These are phyloP conservation scores for Isabelozyma pseudorhagii DNA, from an alignment of 805 yeast species.

Conservation along the genomic window DNA sequence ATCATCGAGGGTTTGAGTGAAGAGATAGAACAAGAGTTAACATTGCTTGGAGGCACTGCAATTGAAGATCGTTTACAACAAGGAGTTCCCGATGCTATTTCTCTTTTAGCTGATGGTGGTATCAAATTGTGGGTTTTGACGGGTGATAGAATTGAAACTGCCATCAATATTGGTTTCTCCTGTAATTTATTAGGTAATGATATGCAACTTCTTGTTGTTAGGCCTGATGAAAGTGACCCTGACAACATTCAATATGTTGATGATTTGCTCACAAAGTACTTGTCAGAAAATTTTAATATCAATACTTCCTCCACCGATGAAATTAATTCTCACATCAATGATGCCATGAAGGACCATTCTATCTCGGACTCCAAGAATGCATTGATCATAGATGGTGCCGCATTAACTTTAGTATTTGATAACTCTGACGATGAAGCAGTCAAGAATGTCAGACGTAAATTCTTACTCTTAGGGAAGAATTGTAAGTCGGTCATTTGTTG, in stretches of 20 bases:
- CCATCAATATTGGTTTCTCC: conserved; percentile 78
- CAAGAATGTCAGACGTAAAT: conserved; percentile 39
- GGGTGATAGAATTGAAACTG: conserved; percentile 81
- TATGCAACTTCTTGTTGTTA: conserved; percentile 68
- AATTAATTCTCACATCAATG: conserved; percentile 37
- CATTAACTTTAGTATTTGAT: conserved; percentile 46
- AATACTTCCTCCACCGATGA: conserved; percentile 27
- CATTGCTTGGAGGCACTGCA: conserved; percentile 73
- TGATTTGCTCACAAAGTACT: conserved; percentile 42
- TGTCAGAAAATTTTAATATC: conserved; percentile 46
- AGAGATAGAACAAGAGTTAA: conserved; percentile 56
- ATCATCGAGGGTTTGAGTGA: conserved; percentile 51
- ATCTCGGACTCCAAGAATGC: conserved; percentile 61
- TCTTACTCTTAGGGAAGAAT: conserved; percentile 68
- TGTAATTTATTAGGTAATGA: conserved; percentile 66
- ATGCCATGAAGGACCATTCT: conserved; percentile 58
- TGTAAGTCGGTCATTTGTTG: conserved; percentile 80
- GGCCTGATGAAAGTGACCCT: conserved; percentile 54
- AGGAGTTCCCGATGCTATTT: conserved; percentile 75
- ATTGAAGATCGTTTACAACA: conserved; percentile 77
- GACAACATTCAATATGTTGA: conserved; percentile 36
- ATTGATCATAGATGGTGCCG: conserved; percentile 68
- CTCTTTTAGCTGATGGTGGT: conserved; percentile 65
- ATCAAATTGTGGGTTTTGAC: conserved; percentile 81
- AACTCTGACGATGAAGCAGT: conserved; percentile 11